Evolutionary conservation across 2,329 filamentous ascomycete genomes (phyloP).

Genomic region (Calonectria pteridis): DNA sequence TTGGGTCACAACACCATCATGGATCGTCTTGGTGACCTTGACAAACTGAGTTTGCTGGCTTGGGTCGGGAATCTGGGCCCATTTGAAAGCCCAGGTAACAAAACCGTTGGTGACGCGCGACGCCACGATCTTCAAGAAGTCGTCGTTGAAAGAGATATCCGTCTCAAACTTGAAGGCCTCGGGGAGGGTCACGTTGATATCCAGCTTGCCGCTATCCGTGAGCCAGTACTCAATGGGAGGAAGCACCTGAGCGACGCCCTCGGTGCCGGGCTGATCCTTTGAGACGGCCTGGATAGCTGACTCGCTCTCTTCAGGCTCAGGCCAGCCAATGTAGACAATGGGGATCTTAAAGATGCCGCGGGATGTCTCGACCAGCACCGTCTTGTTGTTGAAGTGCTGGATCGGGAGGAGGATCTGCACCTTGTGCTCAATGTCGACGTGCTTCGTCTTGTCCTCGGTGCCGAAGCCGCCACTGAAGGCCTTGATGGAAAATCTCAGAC

Average conservation of each 20-base stretch:
- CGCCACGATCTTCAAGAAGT: slow-evolving; percentile 3
- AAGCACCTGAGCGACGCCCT: neutral
- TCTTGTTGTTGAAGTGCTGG: slow-evolving; percentile 21
- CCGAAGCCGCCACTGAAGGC: neutral
- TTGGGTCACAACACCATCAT: neutral
- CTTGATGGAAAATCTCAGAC: slow-evolving; percentile 12
- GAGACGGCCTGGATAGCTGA: neutral
- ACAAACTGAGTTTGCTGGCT: slow-evolving; percentile 4
- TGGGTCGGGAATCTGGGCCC: neutral
- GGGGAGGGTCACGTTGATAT: neutral
- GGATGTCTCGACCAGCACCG: slow-evolving; percentile 9
- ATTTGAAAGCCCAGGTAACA: slow-evolving; percentile 12
- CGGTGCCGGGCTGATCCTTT: neutral
- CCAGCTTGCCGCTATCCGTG: neutral
- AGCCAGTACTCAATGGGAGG: neutral
- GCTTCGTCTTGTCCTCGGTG: too few relatives aligned
- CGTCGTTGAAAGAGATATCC: neutral
- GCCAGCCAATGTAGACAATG: slow-evolving; percentile 11
- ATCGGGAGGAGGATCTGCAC: slow-evolving; percentile 12
- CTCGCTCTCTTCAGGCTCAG: neutral
- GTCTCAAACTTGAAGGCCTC: neutral
- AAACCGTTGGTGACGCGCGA: neutral
- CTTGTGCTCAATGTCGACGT: neutral
- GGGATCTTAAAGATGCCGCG: neutral
- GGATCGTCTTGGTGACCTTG: slow-evolving; percentile 1